phyloP scores from a whole-genome alignment of 805 yeast genomes.

The Schwanniomyces pseudopolymorphus region DNA sequence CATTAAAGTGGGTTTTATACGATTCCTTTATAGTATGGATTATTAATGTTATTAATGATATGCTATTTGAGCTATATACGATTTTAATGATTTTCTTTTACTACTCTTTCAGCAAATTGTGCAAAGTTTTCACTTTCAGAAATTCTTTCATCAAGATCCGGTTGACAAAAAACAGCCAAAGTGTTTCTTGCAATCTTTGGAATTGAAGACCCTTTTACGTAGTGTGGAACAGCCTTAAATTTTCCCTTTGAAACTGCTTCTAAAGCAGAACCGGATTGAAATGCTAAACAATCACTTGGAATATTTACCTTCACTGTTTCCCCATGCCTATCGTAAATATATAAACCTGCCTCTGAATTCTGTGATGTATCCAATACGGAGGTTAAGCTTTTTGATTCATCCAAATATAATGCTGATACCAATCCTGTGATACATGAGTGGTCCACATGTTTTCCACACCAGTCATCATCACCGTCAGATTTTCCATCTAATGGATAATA shows the following conservation, averaged over 20 bases:
- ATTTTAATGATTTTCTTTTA: constrained; percentile 39
- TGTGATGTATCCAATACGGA: constrained; percentile 33
- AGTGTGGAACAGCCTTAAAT: constrained; percentile 61
- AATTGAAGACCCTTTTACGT: constrained; percentile 44
- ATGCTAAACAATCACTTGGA: constrained; percentile 56
- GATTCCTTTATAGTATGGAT: too few relatives aligned
- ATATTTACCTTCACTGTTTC: constrained; percentile 49
- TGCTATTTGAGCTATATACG: not conserved
- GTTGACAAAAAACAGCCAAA: constrained; percentile 63
- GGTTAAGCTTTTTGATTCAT: constrained; percentile 30
- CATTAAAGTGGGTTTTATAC: too few relatives aligned
- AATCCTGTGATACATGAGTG: constrained; percentile 61
- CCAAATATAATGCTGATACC: constrained; percentile 52
- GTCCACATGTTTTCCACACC: constrained; percentile 67
- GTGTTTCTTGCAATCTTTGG: constrained; percentile 49
- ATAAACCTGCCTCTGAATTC: constrained; percentile 49
- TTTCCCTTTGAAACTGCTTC: constrained; percentile 48
- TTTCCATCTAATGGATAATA: constrained; percentile 40
- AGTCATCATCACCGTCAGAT: constrained; percentile 28
- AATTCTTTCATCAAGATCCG: constrained; percentile 49
- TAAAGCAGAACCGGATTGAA: constrained; percentile 60
- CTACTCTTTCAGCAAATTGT: constrained; percentile 42
- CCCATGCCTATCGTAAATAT: constrained; percentile 47
- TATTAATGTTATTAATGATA: not conserved
- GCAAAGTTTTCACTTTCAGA: constrained; percentile 50